Evolutionary conservation across 176 grass and related monocot genomes (phyloP).

Genomic region (Bonia amplexicaulis): DNA sequence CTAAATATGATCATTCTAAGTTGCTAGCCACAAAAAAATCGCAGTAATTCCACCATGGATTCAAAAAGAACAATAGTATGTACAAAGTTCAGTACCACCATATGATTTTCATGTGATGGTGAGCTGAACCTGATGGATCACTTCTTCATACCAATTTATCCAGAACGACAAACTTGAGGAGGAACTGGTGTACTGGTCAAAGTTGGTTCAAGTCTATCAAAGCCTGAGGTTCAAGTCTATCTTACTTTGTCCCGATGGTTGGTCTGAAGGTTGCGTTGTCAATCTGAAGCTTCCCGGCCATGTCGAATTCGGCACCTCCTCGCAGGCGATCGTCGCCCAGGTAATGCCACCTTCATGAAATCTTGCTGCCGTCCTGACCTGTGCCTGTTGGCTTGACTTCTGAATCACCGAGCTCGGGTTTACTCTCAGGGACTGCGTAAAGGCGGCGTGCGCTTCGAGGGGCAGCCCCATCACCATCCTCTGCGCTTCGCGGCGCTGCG

Average conservation of each 20-base stretch:
- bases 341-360: constrained; percentile 37
- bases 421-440: constrained; percentile 48
- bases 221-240: constrained; percentile 80
- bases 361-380: constrained; percentile 29
- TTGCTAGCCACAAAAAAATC: constrained; percentile 24
- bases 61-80: constrained; percentile 18
- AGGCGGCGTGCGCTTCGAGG: constrained; percentile 63
- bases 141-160: constrained; percentile 42
- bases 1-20: background rate
- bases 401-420: constrained; percentile 47
- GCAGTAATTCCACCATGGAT: constrained; percentile 11
- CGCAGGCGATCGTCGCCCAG: constrained; percentile 40
- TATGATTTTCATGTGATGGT: background rate
- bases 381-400: constrained; percentile 31
- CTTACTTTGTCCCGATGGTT: constrained; percentile 52
- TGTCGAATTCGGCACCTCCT: constrained; percentile 31
- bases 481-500: constrained; percentile 61
- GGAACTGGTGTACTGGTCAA: constrained; percentile 16
- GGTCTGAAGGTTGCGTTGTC: constrained; percentile 34
- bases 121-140: constrained; percentile 27
- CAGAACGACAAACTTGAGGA: constrained; percentile 30
- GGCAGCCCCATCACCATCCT: constrained; percentile 63
- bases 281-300: constrained; percentile 79
- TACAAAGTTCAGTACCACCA: constrained; percentile 36
- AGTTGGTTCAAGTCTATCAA: constrained; percentile 37